Evolutionary conservation across 2,329 filamentous ascomycete genomes (phyloP), one percentile per base, ranked within the genome.

Genomic region (Aureobasidium subglaciale): DNA sequence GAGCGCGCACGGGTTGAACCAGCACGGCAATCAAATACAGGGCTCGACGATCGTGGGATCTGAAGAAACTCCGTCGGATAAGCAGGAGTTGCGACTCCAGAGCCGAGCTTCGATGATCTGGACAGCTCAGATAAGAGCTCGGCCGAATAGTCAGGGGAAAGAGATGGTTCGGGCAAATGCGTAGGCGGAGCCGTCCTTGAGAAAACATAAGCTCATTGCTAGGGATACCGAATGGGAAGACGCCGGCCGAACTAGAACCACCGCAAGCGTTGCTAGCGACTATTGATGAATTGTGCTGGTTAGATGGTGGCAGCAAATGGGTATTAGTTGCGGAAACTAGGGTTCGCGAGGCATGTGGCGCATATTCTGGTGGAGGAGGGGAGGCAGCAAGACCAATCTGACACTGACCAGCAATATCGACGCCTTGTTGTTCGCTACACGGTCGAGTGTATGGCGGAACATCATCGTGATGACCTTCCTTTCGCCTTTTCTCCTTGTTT

Each of bases 361-460:
- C 42, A 45, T 45, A 45, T 45, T 45, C 42, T 30, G 42, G 27
- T 22, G 42, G 27, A 45, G 42, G 40, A 42, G 22, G 24, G 24
- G 25, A 45, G 42, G 25, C 42, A 32, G 42, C 25, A 45, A 45
- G 42, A 45, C 20, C 25, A 45, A 20, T 20, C 8, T 29, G 42
- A 32, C n/a, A 45, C 27, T 45, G 42, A 20, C 25, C 27, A 20
- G 25, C 42, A 30, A 15, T 45, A 30, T 45, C 42, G 25, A 32
- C 27, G 27, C 9, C 25, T 18, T 16, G 8, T 45, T 20, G 42
- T 18, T 45, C 27, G 7, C 11, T 13, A 30, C 5, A 18, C 10
- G 20, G 27, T 45, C 42, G 30, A 20, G 42, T 18, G n/a, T 32
- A 45, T 45, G 42, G 24, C 42, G 42, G 27, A 30, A 25, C 27